Evolutionary conservation across 306 rosid species (phyloP), one percentile per base, ranked within the genome.

Genomic region (Cucurbita argyrosperma): DNA sequence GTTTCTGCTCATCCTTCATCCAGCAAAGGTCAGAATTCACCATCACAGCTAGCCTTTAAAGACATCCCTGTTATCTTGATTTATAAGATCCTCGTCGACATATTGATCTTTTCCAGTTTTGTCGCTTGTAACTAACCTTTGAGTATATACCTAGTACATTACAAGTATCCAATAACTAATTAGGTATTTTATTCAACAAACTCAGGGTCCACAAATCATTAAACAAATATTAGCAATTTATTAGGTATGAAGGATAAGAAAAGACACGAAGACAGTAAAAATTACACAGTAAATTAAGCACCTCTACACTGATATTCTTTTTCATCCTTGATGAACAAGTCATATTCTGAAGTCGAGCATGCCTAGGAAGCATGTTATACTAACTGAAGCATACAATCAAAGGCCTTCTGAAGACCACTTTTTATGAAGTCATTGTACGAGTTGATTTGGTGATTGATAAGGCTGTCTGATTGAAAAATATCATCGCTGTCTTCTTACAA

Each of bases 341-440:
- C 99, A 95, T 95, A 79, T 92, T 95, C 83, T 91, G 99, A 26
- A 95, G 80, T 3, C 99, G 80, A 18, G 99, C 99, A 74, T 91
- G 97, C 65, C 96, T 82, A 0, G 99, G 99, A 66, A 91, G 84
- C 96, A 95, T 79, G 50, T 88, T 81, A 42, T 79, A 81, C 75
- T 89, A 5, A 91, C 86, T 0, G 91, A 73, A 5, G 96, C 99
- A 49, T 80, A 85, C 87, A 87, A 49, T 87, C 83, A 65, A 95
- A 88, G 11, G 81, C 69, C 76, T 54, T 76, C 64, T 91, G 96
- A 15, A 91, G 75, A 7, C 97, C 96, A 13, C 40, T 38, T 35
- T 37, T 10, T 30, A 83, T 60, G 50, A 89, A 95, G 42, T 87
- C 83, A 56, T 91, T 91, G 84, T 79, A 94, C 3, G 97, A 94